Conservation (phyloP, 805 yeast genomes). For the Cyberlindnera misumaiensis region DNA sequence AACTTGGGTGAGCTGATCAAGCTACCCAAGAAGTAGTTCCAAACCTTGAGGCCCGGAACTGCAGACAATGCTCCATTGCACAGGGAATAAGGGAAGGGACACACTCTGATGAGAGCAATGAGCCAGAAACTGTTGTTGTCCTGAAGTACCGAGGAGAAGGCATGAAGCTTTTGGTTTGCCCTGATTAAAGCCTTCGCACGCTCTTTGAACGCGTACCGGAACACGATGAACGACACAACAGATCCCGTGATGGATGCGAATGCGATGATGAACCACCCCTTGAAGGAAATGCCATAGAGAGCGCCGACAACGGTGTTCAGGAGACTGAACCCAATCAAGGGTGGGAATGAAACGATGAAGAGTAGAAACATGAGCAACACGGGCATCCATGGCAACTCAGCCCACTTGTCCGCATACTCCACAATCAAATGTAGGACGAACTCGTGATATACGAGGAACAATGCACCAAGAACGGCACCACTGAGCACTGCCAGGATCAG, state of each 20-base stretch:
- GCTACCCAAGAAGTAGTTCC: conserved; percentile 65
- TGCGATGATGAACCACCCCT: conserved; percentile 76
- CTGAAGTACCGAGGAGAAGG: conserved; percentile 65
- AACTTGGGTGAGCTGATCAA: conserved; percentile 75
- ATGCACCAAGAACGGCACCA: conserved; percentile 3
- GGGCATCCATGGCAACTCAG: conserved; percentile 27
- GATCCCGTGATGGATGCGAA: conserved; percentile 69
- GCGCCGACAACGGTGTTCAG: conserved; percentile 66
- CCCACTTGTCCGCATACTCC: conserved; percentile 22
- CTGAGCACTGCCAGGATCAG: neutral
- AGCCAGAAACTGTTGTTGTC: conserved; percentile 65
- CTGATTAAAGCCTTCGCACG: conserved; percentile 57
- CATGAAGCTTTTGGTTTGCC: conserved; percentile 58
- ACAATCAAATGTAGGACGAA: conserved; percentile 13
- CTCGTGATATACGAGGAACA: conserved; percentile 16
- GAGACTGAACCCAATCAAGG: conserved; percentile 75
- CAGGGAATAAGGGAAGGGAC: conserved; percentile 90
- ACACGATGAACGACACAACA: conserved; percentile 61
- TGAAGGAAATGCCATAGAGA: conserved; percentile 66
- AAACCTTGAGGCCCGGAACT: conserved; percentile 63
- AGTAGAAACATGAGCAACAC: conserved; percentile 45
- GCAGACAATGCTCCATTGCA: conserved; percentile 91
- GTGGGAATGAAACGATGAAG: conserved; percentile 79
- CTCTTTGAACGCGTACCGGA: conserved; percentile 49
- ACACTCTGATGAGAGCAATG: conserved; percentile 66